phyloP scores from a whole-genome alignment of 1,284 basidiomycete species.

The Erythrobasidium hasegawianum region DNA sequence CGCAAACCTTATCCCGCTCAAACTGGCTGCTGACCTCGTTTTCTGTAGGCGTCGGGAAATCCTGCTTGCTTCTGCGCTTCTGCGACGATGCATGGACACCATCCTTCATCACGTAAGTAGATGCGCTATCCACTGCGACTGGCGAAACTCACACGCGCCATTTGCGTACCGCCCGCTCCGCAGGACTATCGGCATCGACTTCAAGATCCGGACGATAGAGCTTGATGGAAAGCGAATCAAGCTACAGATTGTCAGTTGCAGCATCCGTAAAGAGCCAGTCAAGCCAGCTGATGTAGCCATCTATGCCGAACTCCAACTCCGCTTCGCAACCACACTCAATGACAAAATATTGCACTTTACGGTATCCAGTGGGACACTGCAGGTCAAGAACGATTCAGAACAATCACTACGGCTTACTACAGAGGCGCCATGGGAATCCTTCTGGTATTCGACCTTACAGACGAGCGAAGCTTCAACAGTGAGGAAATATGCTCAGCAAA shows the following conservation, averaged over 20 bases:
- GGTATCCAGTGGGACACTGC: constrained; percentile 86
- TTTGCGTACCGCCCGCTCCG: not conserved
- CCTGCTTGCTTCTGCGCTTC: constrained; percentile 95
- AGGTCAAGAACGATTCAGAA: constrained; percentile 97
- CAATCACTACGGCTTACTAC: constrained; percentile 99
- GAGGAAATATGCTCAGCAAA: too few relatives aligned
- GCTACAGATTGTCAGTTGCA: constrained; percentile 75
- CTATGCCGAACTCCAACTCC: constrained; percentile 14
- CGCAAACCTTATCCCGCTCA: constrained; percentile 1
- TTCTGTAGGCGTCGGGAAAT: constrained; percentile 76
- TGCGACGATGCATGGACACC: constrained; percentile 99
- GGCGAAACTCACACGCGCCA: not conserved
- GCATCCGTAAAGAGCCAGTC: not conserved
- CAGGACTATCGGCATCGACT: constrained; percentile 61
- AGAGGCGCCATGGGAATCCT: constrained; percentile 99
- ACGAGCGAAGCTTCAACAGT: constrained; percentile 98
- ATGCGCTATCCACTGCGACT: not conserved
- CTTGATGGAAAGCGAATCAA: constrained; percentile 94
- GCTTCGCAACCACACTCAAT: not conserved
- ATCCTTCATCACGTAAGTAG: constrained; percentile 80
- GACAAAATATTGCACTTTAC: too few relatives aligned
- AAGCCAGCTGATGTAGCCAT: not conserved
- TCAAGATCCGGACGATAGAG: constrained; percentile 95
- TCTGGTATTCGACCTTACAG: constrained; percentile 97
- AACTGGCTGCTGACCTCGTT: not conserved